phyloP scores from a whole-genome alignment of 1,284 basidiomycete genomes.

The Trametes versicolor region DNA sequence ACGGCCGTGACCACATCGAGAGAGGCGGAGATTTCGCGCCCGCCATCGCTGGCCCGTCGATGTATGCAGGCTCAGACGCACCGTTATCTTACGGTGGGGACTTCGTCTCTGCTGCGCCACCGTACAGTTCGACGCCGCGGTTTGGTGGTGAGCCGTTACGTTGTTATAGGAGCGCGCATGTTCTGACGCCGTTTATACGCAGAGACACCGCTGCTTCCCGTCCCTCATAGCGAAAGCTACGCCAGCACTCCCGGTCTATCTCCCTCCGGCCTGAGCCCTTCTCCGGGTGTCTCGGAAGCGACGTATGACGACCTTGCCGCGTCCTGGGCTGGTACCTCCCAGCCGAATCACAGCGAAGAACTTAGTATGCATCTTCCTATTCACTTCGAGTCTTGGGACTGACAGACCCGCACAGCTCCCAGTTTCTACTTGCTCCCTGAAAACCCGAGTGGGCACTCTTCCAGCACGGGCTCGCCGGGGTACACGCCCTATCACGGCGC shows the following conservation, averaged over 20 bases:
- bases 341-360: too few species aligned
- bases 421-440: neutral
- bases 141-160: conserved; percentile 1
- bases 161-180: too few species aligned
- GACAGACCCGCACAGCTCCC: neutral
- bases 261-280: conserved; percentile 16
- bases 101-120: neutral
- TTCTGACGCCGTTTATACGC: neutral
- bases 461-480: too few species aligned
- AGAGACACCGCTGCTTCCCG: conserved; percentile 4
- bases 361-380: neutral
- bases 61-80: too few species aligned
- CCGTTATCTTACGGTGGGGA: neutral
- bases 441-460: too few species aligned
- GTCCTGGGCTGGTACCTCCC: too few species aligned
- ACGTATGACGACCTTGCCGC: neutral
- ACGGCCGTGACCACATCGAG: too few species aligned
- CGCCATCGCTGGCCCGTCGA: too few species aligned
- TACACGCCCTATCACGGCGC: too few species aligned
- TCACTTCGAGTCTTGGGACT: neutral
- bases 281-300: conserved; percentile 1
- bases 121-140: neutral
- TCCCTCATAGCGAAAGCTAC: conserved; percentile 8
- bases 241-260: conserved; percentile 22
- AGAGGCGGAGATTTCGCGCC: too few species aligned